Evolutionary conservation across 2,329 filamentous ascomycete species (phyloP).

Genomic region (Drechslerella coelobrocha): DNA sequence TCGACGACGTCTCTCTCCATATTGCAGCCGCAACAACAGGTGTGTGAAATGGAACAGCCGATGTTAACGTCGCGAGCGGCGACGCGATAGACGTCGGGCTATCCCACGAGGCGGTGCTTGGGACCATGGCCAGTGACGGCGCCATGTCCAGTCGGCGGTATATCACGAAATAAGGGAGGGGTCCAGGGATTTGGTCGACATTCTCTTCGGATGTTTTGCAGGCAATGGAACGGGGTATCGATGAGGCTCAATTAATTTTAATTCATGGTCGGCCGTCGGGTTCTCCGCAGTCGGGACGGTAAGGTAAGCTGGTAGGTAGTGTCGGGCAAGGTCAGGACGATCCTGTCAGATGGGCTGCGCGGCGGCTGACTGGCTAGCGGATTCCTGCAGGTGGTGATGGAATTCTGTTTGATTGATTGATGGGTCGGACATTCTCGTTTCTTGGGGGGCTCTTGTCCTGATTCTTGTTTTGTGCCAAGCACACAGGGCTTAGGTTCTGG

Average conservation of each 20-base stretch:
- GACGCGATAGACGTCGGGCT: slow-evolving; percentile 15
- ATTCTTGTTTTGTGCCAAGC: slow-evolving; percentile 50
- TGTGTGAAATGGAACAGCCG: slow-evolving; percentile 8
- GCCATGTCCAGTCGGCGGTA: slow-evolving; percentile 40
- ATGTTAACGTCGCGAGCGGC: slow-evolving; percentile 2
- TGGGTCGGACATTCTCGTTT: slow-evolving; percentile 38
- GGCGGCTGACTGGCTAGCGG: not conserved
- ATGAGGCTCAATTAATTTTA: not conserved
- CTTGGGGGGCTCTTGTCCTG: slow-evolving; percentile 49
- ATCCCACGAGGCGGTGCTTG: slow-evolving; percentile 29
- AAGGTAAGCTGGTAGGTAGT: not conserved
- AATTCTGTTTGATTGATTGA: not conserved
- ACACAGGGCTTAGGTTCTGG: slow-evolving; percentile 19
- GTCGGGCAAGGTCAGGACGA: no score
- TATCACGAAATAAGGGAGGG: slow-evolving; percentile 41
- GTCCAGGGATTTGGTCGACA: slow-evolving; percentile 46
- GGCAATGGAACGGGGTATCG: not conserved
- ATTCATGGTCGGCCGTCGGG: slow-evolving; percentile 1
- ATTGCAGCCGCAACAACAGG: slow-evolving; percentile 36
- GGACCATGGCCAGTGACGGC: slow-evolving; percentile 21
- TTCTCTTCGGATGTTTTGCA: slow-evolving; percentile 17
- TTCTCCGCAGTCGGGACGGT: not conserved
- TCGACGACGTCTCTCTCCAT: slow-evolving; percentile 43
- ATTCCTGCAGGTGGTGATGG: not conserved
- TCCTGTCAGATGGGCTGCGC: not conserved